These are phyloP conservation scores for Solanum tacnaense DNA, from an alignment of 257 asterid species.

Conservation along the genomic window DNA sequence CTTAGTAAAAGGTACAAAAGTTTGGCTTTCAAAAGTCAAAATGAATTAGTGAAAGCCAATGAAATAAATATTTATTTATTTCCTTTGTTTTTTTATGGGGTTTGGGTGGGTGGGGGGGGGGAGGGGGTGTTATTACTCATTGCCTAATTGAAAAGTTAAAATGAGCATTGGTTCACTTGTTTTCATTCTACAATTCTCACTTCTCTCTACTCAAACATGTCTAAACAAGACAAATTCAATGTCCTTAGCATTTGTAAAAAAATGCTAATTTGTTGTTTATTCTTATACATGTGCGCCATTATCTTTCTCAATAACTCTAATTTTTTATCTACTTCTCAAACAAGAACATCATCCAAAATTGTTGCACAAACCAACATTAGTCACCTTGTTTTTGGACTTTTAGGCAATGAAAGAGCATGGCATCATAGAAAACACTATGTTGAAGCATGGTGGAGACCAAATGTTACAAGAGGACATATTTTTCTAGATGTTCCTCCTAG, in stretches of 20 bases:
- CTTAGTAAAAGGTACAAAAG: background rate
- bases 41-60: background rate
- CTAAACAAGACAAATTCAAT: background rate
- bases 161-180: background rate
- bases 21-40: background rate
- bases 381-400: slow-evolving; percentile 16
- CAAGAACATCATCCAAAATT: background rate
- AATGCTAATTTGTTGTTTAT: background rate
- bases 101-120: background rate
- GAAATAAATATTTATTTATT: background rate
- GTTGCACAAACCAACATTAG: background rate
- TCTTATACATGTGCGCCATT: background rate
- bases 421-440: slow-evolving; percentile 7
- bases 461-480: slow-evolving; percentile 9
- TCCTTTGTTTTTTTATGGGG: too few species aligned
- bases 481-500: slow-evolving; percentile 14
- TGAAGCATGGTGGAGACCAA: slow-evolving; percentile 29
- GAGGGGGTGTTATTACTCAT: too few species aligned
- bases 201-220: background rate
- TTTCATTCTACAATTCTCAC: background rate
- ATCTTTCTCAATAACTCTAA: background rate
- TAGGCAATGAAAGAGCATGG: slow-evolving; percentile 13
- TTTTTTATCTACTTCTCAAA: background rate
- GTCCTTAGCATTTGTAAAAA: background rate
- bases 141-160: background rate